A percentile compares a stretch with the other conserved stretches of the same genome.
Conservation (phyloP, 495 filamentous ascomycete genomes). For the Talaromyces ruber region DNA sequence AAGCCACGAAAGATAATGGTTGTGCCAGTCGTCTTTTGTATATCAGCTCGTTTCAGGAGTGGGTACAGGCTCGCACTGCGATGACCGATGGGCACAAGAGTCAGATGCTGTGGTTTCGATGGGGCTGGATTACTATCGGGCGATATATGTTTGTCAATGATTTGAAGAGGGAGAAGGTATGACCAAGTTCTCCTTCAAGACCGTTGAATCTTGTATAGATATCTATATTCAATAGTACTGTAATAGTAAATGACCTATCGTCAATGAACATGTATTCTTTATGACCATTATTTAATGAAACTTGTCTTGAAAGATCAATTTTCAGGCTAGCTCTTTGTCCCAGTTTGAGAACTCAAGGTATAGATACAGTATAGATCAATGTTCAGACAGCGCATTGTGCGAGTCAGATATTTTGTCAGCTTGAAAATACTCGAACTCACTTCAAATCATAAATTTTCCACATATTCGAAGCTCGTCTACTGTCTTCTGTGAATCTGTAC, state of each 20-base stretch:
- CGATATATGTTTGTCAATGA: slow-evolving; percentile 97
- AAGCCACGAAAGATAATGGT: slow-evolving; percentile 6
- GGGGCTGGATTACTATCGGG: slow-evolving; percentile 86
- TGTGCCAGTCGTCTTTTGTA: slow-evolving; percentile 53
- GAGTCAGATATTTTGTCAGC: not conserved
- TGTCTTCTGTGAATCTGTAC: not conserved
- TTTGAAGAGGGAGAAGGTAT: slow-evolving; percentile 55
- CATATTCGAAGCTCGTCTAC: not conserved
- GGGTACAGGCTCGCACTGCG: slow-evolving; percentile 63
- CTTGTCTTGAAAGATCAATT: too few relatives aligned
- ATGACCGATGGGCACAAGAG: slow-evolving; percentile 86
- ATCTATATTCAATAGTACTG: not conserved
- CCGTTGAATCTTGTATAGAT: not conserved
- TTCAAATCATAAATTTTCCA: not conserved
- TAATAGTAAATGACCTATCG: not conserved
- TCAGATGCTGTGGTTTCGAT: slow-evolving; percentile 98
- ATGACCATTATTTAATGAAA: not conserved
- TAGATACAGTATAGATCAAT: not conserved
- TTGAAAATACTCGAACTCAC: not conserved
- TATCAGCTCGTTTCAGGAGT: slow-evolving; percentile 53
- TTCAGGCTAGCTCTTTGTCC: too few relatives aligned
- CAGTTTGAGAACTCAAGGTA: not conserved
- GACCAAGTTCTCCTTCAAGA: not conserved
- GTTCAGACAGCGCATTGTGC: not conserved
- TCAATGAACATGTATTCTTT: not conserved